Percentiles rank a stretch among this genome's conserved stretches.
Evolutionary conservation across 1,284 basidiomycete genomes (phyloP).

Genomic region (Pyrrhoderma lamaoense): DNA sequence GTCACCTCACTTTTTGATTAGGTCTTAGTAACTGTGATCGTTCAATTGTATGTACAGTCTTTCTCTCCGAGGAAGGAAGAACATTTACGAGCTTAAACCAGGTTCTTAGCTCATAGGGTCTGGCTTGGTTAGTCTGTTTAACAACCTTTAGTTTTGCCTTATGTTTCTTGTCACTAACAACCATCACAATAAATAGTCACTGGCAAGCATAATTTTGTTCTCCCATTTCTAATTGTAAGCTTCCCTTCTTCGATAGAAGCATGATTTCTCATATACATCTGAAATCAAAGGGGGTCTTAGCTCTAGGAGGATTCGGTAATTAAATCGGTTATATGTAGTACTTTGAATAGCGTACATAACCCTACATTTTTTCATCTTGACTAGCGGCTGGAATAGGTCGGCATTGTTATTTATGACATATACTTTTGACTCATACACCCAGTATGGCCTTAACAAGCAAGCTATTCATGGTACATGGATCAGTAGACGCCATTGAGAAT

Average conservation of each 20-base stretch:
- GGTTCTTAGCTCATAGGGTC: neutral
- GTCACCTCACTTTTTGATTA: too few species aligned
- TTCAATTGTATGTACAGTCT: too few species aligned
- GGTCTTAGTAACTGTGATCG: too few species aligned
- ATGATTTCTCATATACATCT: too few species aligned
- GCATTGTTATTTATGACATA: too few species aligned
- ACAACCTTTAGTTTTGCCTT: neutral
- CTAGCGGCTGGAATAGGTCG: too few species aligned
- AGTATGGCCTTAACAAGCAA: neutral
- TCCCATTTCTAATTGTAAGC: neutral
- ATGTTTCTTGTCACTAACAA: neutral
- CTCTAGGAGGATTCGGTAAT: neutral
- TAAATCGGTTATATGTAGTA: neutral
- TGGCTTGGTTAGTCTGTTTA: constrained; percentile 1
- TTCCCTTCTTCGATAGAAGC: too few species aligned
- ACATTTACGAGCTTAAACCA: neutral
- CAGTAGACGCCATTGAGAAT: neutral
- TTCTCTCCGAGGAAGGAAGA: too few species aligned
- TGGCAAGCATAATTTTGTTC: neutral
- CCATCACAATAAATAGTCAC: neutral
- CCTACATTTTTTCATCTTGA: neutral
- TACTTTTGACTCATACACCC: too few species aligned
- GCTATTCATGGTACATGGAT: neutral
- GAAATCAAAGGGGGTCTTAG: too few species aligned
- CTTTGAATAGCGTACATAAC: too few species aligned